Percentiles rank a stretch among this genome's conserved stretches.
Conservation (phyloP, 2,329 filamentous ascomycete genomes). For the Thelonectria discophora region DNA sequence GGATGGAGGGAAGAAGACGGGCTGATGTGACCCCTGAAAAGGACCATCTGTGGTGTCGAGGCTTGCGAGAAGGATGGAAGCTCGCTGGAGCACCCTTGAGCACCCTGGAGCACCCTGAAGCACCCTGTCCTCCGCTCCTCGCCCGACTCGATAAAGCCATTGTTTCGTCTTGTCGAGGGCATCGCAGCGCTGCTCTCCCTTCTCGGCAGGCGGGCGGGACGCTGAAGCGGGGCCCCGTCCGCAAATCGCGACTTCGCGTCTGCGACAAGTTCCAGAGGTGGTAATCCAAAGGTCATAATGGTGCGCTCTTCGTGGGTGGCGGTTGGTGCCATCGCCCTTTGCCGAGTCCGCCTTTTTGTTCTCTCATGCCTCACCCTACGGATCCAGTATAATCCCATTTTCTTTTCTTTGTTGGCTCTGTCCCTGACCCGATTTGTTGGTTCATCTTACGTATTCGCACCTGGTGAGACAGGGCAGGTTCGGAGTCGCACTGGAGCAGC, state of each 20-base stretch:
- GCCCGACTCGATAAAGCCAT: neutral
- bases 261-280: neutral
- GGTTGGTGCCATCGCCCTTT: neutral
- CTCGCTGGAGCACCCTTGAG: conserved; percentile 7
- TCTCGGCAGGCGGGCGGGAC: conserved; percentile 12
- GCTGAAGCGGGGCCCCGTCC: conserved; percentile 18
- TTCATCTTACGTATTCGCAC: neutral
- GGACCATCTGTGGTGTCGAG: neutral
- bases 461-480: neutral
- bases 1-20: neutral
- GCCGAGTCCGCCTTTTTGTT: conserved; percentile 2
- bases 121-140: neutral
- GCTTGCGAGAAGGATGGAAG: neutral
- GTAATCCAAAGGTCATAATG: neutral
- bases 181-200: neutral
- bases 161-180: conserved; percentile 15
- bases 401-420: conserved; percentile 19
- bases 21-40: neutral
- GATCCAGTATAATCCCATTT: neutral
- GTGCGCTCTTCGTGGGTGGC: neutral
- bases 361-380: neutral
- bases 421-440: conserved; percentile 19
- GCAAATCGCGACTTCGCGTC: conserved; percentile 13
- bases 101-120: conserved; percentile 11
- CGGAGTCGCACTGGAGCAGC: neutral